These are phyloP conservation scores for Phialocephala sp. DNA, from an alignment of 2,329 filamentous ascomycete genomes.

Conservation along the genomic window DNA sequence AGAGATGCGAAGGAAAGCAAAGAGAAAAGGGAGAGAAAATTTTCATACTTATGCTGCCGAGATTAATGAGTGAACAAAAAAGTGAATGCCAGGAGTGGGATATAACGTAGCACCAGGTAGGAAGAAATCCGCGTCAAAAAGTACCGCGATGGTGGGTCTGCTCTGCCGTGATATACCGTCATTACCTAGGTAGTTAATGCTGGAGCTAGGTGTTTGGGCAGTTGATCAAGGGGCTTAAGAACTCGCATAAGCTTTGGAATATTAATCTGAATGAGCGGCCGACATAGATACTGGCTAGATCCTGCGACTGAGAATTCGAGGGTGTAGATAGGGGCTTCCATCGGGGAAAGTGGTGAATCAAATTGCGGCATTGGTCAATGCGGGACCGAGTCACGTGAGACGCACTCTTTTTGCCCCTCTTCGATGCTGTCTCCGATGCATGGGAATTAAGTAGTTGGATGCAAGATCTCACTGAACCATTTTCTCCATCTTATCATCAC, in stretches of 20 bases:
- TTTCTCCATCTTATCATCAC: too few species aligned
- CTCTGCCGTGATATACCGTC: too few species aligned
- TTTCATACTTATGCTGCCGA: constrained; percentile 19
- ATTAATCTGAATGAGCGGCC: background rate
- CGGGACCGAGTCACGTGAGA: too few species aligned
- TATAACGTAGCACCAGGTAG: background rate
- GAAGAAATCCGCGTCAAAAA: too few species aligned
- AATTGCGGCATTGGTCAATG: background rate
- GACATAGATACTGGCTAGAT: background rate
- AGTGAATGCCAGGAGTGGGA: background rate
- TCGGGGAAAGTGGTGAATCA: background rate
- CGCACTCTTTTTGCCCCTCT: background rate
- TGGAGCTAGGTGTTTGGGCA: background rate
- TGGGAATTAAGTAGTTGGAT: background rate
- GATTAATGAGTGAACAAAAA: background rate
- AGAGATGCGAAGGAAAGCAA: background rate
- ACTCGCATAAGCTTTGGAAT: background rate
- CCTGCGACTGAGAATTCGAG: background rate
- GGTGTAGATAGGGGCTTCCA: background rate
- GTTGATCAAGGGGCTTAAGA: background rate
- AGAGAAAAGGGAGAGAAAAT: constrained; percentile 11
- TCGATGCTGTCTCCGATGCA: background rate
- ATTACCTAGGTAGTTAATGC: too few species aligned
- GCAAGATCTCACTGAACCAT: too few species aligned
- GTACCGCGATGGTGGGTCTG: background rate